Evolutionary conservation across 345 rosid species (phyloP).

Genomic region (Aquilaria sinensis): DNA sequence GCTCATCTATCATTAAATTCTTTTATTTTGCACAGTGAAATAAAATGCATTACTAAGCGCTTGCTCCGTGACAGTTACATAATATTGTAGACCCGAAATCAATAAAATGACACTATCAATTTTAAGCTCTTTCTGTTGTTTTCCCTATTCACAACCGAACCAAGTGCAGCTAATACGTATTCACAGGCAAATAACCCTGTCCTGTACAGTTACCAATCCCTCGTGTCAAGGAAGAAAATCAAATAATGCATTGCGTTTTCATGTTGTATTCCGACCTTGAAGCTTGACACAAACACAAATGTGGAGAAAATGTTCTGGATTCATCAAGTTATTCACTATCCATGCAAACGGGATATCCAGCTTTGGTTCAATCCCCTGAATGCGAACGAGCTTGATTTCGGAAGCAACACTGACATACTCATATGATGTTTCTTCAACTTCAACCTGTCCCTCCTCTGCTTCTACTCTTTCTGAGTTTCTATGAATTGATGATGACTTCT

Average conservation of each 20-base stretch:
- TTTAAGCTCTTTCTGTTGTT: too few species aligned
- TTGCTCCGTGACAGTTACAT: too few species aligned
- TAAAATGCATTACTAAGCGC: too few species aligned
- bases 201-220: neutral
- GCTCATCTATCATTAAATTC: too few species aligned
- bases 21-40: too few species aligned
- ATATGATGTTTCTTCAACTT: constrained; percentile 12
- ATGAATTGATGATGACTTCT: constrained; percentile 5
- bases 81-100: too few species aligned
- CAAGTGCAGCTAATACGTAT: too few species aligned
- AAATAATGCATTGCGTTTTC: neutral
- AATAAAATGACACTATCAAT: too few species aligned
- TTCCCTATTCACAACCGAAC: too few species aligned
- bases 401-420: constrained; percentile 13
- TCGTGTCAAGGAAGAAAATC: neutral
- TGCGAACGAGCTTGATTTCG: constrained; percentile 63
- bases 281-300: constrained; percentile 49
- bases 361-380: constrained; percentile 84
- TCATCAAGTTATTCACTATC: constrained; percentile 79
- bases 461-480: constrained; percentile 21
- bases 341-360: constrained; percentile 86
- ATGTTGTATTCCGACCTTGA: constrained; percentile 20
- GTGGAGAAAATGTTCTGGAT: constrained; percentile 83
- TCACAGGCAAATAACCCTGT: too few species aligned
- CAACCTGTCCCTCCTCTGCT: constrained; percentile 22